Conservation (phyloP, 257 asterid genomes). For the Catharanthus roseus region DNA sequence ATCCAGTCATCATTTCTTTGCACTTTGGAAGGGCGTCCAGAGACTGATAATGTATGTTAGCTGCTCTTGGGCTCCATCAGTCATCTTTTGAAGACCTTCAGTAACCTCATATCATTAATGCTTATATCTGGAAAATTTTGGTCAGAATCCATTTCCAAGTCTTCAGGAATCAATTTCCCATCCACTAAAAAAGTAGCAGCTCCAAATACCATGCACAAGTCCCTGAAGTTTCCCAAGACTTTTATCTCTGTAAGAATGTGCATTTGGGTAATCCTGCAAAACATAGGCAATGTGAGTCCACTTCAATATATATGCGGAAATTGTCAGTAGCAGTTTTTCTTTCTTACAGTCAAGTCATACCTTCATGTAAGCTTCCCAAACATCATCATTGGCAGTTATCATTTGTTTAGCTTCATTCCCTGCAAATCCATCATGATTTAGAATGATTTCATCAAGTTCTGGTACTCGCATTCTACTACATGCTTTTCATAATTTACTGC, state of each 20-base stretch:
- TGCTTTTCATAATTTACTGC: conserved; percentile 28
- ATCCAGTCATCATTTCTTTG: conserved; percentile 15
- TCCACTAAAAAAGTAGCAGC: conserved; percentile 19
- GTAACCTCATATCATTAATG: conserved; percentile 21
- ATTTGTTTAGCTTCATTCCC: conserved; percentile 4
- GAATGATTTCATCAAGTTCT: conserved; percentile 32
- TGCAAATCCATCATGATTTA: conserved; percentile 33
- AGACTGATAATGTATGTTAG: background rate
- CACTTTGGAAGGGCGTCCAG: conserved; percentile 20
- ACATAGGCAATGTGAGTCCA: background rate
- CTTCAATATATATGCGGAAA: background rate
- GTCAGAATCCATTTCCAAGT: conserved; percentile 17
- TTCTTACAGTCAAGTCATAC: background rate
- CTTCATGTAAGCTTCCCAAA: background rate
- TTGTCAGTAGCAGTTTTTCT: background rate
- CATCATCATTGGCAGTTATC: background rate
- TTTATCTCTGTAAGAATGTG: conserved; percentile 23
- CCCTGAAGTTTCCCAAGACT: conserved; percentile 15
- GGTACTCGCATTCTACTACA: conserved; percentile 25
- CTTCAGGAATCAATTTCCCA: conserved; percentile 5
- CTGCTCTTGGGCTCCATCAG: conserved; percentile 20
- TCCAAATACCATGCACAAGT: conserved; percentile 26
- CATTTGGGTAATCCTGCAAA: conserved; percentile 33
- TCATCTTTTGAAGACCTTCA: conserved; percentile 24
- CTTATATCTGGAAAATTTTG: conserved; percentile 15